Base-by-base conservation (phyloP, 495 filamentous ascomycete genomes). In the Penicillium paxilli region DNA sequence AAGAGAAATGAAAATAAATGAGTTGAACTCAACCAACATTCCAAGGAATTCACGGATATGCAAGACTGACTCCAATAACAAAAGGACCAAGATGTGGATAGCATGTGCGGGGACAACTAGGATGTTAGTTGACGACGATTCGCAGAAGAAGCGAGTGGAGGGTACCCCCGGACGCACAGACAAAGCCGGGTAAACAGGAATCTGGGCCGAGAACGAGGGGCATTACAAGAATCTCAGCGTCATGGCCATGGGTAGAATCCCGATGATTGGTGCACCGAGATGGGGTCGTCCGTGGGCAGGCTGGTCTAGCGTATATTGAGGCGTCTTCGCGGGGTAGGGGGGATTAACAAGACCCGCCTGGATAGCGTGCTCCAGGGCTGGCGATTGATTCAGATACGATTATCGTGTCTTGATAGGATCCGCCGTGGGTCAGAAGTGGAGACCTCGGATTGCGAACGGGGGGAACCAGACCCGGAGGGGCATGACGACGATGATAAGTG, bases 221-320 rank as follows among this genome's bases (percentile, higher is more conserved):
- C 21, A 55, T n/a, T 26, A 14, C 23, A 48, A 28, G 28, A 65
- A 60, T 65, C 64, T 55, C 54, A 55, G 49, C 64, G 64, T 67
- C 64, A 67, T 67, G 44, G 30, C 11, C 30, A 24, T 20, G 17
- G 40, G n/a, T n/a, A n/a, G n/a, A n/a, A 8, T 19, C 5, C 19
- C 35, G 25, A 21, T 52, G 54, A 62, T 57, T 57, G 54, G 59
- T 49, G 58, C 33, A 32, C 49, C 25, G 28, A 14, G 16, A 7
- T 10, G 14, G 19, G 21, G 42, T 51, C 9, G 44, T n/a, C 49
- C 35, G 22, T 56, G 59, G 35, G 59, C 49, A 37, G 38, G 16
- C 12, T 50, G 47, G 47, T 11, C 47, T 50, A 33, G 47, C 47
- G 47, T 17, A 19, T 14, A 37, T 20, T 7, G 41, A 44, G 23